These are phyloP conservation scores for Ajuga chamaepitys DNA, from an alignment of 257 asterid genomes.

Conservation along the genomic window DNA sequence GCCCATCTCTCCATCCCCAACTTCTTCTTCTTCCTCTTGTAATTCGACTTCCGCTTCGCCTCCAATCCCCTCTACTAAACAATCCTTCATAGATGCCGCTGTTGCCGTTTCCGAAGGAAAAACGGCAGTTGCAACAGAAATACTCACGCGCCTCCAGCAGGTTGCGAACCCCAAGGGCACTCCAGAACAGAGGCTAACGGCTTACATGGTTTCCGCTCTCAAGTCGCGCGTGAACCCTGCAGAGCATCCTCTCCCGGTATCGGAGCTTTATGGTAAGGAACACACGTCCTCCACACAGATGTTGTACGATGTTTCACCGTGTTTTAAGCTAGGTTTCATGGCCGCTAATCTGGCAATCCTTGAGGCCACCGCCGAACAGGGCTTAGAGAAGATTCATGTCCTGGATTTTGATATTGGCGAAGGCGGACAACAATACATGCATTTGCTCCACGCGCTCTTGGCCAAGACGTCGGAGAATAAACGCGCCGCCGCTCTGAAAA, in stretches of 20 bases:
- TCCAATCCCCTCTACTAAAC: constrained; percentile 42
- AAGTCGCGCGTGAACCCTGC: constrained; percentile 51
- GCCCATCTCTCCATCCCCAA: constrained; percentile 55
- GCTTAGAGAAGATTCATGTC: constrained; percentile 48
- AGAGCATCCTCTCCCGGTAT: constrained; percentile 33
- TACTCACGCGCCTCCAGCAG: constrained; percentile 74
- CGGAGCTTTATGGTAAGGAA: constrained; percentile 40
- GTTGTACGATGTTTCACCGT: constrained; percentile 67
- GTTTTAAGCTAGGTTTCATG: constrained; percentile 89
- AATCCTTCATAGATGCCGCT: constrained; percentile 48
- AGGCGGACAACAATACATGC: constrained; percentile 80
- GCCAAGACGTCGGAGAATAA: constrained; percentile 33
- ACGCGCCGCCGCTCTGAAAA: constrained; percentile 28
- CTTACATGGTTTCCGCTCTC: constrained; percentile 31
- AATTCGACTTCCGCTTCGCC: constrained; percentile 64
- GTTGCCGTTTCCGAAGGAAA: constrained; percentile 51
- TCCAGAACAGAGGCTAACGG: constrained; percentile 54
- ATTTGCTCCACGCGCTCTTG: constrained; percentile 77
- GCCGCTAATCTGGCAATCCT: constrained; percentile 81
- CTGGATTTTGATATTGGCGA: constrained; percentile 78
- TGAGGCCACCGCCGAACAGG: constrained; percentile 44
- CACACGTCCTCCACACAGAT: constrained; percentile 40
- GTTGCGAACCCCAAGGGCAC: constrained; percentile 43
- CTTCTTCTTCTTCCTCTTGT: constrained; percentile 63
- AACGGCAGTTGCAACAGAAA: constrained; percentile 39